phyloP scores from a whole-genome alignment of 2,329 filamentous ascomycete species.

The Xylariaceae sp. region DNA sequence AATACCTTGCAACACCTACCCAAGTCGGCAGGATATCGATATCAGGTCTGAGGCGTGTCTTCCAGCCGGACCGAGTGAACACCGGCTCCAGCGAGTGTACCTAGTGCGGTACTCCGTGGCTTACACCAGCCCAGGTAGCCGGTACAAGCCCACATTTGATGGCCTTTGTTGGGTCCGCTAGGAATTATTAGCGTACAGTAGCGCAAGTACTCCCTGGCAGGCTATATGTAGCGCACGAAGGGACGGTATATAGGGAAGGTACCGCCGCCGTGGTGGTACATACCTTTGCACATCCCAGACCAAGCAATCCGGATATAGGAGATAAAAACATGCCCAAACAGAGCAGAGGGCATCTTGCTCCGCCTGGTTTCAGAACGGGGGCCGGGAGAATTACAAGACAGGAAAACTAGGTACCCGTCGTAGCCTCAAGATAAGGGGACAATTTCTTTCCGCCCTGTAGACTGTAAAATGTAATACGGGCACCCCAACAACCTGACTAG shows the following conservation, averaged over 20 bases:
- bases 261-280: not conserved
- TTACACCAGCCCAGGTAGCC: not conserved
- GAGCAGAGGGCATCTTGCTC: not conserved
- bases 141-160: not conserved
- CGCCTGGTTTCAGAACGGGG: not conserved
- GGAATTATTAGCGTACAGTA: not conserved
- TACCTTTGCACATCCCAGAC: too few species aligned
- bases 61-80: not conserved
- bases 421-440: too few species aligned
- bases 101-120: not conserved
- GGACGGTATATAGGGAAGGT: not conserved
- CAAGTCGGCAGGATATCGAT: too few species aligned
- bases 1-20: too few species aligned
- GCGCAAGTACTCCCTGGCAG: not conserved
- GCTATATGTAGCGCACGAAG: too few species aligned
- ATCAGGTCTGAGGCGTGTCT: too few species aligned
- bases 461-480: too few species aligned
- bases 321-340: not conserved
- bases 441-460: too few species aligned
- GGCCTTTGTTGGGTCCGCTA: not conserved
- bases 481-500: not conserved
- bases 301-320: not conserved
- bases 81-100: not conserved
- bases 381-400: not conserved
- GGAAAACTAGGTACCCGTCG: too few species aligned